phyloP scores from a whole-genome alignment of 2,329 filamentous ascomycete species.

The Cladophialophora psammophila region DNA sequence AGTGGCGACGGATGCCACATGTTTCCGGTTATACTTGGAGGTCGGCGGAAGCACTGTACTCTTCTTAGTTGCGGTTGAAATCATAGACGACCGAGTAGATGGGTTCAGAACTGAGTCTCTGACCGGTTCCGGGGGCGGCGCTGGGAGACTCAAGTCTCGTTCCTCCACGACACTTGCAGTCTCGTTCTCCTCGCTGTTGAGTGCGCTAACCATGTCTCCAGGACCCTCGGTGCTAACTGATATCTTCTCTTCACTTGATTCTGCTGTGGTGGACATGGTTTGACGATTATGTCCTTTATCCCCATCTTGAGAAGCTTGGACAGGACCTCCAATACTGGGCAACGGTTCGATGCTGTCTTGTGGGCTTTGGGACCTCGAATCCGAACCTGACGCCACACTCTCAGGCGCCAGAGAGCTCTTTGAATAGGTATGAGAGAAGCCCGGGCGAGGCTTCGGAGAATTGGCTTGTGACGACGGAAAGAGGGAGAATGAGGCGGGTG shows the following conservation, averaged over 20 bases:
- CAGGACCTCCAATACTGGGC: constrained; percentile 14
- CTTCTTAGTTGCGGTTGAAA: constrained; percentile 25
- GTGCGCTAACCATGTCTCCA: constrained; percentile 15
- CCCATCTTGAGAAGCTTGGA: constrained; percentile 12
- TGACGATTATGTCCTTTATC: constrained; percentile 25
- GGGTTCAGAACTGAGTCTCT: constrained; percentile 11
- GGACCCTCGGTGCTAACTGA: constrained; percentile 26
- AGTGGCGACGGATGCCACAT: constrained; percentile 25
- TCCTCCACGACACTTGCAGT: constrained; percentile 31
- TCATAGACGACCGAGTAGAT: constrained; percentile 35
- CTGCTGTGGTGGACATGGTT: constrained; percentile 24
- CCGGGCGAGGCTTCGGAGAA: constrained; percentile 32
- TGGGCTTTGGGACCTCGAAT: constrained; percentile 27
- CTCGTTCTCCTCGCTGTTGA: constrained; percentile 31
- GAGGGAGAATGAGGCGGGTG: constrained; percentile 32
- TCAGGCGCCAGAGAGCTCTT: constrained; percentile 37
- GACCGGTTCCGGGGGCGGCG: constrained; percentile 8
- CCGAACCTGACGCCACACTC: constrained; percentile 24
- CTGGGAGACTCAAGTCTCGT: constrained; percentile 11
- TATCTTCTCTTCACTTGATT: constrained; percentile 34
- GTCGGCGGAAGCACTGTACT: constrained; percentile 35
- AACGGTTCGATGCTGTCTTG: constrained; percentile 30
- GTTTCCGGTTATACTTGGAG: constrained; percentile 41
- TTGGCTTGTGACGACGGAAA: constrained; percentile 30
- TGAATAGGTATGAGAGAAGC: constrained; percentile 34